Conservation (phyloP, 441 rosid genomes). For the Pelargonium citronellum region DNA sequence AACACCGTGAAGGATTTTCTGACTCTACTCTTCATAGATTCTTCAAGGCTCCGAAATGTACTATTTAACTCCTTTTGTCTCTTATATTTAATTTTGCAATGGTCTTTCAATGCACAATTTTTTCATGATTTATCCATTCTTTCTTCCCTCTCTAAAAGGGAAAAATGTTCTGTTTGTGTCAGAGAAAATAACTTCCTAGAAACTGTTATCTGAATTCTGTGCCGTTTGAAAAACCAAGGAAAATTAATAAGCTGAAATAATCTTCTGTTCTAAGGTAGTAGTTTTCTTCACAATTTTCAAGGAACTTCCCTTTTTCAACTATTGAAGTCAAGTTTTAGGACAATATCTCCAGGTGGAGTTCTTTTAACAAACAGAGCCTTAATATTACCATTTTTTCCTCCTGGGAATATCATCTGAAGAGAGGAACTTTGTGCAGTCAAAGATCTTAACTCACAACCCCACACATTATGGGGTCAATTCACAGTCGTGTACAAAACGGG, state of each 20-base stretch:
- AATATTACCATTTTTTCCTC: not conserved
- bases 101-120: not conserved
- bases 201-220: no score
- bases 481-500: not conserved
- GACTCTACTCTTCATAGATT: constrained; percentile 50
- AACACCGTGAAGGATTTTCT: constrained; percentile 77
- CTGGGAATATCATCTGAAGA: not conserved
- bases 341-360: not conserved
- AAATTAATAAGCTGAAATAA: no score
- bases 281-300: no score
- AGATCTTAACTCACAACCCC: not conserved
- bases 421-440: not conserved
- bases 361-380: not conserved
- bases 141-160: not conserved
- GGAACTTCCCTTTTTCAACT: no score
- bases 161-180: not conserved
- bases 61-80: constrained; percentile 23
- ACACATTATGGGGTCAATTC: no score
- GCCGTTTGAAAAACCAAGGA: no score
- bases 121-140: not conserved
- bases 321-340: not conserved
- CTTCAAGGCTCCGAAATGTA: constrained; percentile 76
- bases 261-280: no score
- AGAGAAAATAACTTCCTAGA: not conserved
- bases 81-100: not conserved